Percentiles rank a stretch among this genome's conserved stretches.
These are phyloP conservation scores for Lasiodiplodia theobromae DNA, from an alignment of 2,329 filamentous ascomycete species.

Conservation along the genomic window DNA sequence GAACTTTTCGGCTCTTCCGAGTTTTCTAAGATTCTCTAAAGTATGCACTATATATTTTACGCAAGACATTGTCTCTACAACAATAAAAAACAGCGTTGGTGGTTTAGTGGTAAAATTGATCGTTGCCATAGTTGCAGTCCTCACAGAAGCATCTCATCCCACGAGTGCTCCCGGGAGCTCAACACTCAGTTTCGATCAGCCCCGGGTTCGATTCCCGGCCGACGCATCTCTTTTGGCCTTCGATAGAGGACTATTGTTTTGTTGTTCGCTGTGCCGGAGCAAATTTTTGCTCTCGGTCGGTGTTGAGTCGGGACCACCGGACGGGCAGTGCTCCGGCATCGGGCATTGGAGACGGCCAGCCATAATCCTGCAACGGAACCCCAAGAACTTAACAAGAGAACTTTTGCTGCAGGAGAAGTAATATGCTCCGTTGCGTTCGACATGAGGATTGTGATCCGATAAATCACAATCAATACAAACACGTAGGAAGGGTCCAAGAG, in stretches of 20 bases:
- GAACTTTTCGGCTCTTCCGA: no score
- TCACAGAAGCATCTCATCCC: not conserved
- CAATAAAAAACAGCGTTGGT: not conserved
- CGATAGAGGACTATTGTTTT: not conserved
- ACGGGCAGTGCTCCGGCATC: not conserved
- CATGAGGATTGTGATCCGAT: no score
- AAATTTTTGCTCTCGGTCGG: not conserved
- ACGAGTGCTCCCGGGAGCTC: not conserved
- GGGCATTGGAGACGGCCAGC: not conserved
- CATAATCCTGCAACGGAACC: no score
- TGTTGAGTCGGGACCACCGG: not conserved
- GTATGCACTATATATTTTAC: no score
- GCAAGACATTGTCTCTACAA: no score
- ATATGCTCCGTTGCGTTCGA: no score
- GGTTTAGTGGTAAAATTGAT: slow-evolving; percentile 1
- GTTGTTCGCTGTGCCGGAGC: not conserved
- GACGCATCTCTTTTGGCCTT: not conserved
- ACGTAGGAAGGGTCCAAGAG: no score
- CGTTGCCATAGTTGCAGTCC: not conserved
- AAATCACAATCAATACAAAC: no score
- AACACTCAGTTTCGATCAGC: not conserved
- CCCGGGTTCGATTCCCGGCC: slow-evolving; percentile 9
- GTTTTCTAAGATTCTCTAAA: no score
- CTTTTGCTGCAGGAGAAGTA: no score
- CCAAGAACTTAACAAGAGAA: no score